A percentile compares a stretch with the other conserved stretches of the same genome.
Evolutionary conservation across 306 rosid genomes (phyloP).

Genomic region (Sophora flavescens): DNA sequence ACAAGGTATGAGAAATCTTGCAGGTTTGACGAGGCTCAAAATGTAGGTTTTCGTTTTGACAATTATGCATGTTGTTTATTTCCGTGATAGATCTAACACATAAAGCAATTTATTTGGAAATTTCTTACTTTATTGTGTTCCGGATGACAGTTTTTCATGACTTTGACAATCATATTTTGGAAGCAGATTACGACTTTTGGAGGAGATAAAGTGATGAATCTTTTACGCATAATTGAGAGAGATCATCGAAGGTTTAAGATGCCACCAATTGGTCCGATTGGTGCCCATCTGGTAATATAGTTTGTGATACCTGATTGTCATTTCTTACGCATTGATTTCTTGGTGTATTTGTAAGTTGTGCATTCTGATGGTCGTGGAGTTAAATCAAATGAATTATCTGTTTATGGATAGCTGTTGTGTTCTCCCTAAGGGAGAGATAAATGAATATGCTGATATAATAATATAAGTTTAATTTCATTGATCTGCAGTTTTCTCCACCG

Average conservation of each 20-base stretch:
- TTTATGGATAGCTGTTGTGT: slow-evolving; percentile 3
- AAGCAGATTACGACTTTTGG: slow-evolving; percentile 85
- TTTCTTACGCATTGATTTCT: slow-evolving; percentile 23
- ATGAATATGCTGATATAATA: neutral
- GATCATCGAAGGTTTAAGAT: slow-evolving; percentile 62
- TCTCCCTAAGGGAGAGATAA: slow-evolving; percentile 14
- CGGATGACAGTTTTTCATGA: slow-evolving; percentile 13
- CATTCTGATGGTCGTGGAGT: slow-evolving; percentile 15
- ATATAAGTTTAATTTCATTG: slow-evolving; percentile 17
- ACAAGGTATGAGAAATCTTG: slow-evolving; percentile 63
- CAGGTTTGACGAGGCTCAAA: slow-evolving; percentile 17
- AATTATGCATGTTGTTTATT: slow-evolving; percentile 29
- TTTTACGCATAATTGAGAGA: slow-evolving; percentile 72
- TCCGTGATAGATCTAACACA: slow-evolving; percentile 13
- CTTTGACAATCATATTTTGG: slow-evolving; percentile 36
- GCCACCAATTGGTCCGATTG: slow-evolving; percentile 95
- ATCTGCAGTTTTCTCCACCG: neutral
- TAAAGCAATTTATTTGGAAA: slow-evolving; percentile 12
- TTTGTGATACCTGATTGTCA: slow-evolving; percentile 34
- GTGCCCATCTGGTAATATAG: slow-evolving; percentile 74
- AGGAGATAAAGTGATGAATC: slow-evolving; percentile 69
- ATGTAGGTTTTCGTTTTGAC: neutral
- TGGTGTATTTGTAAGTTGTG: neutral
- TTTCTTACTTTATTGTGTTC: slow-evolving; percentile 18
- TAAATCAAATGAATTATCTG: slow-evolving; percentile 11